A percentile compares a stretch with the other conserved stretches of the same genome.
These are phyloP conservation scores for Zalaria obscura DNA, from an alignment of 2,329 filamentous ascomycete genomes.

Conservation along the genomic window DNA sequence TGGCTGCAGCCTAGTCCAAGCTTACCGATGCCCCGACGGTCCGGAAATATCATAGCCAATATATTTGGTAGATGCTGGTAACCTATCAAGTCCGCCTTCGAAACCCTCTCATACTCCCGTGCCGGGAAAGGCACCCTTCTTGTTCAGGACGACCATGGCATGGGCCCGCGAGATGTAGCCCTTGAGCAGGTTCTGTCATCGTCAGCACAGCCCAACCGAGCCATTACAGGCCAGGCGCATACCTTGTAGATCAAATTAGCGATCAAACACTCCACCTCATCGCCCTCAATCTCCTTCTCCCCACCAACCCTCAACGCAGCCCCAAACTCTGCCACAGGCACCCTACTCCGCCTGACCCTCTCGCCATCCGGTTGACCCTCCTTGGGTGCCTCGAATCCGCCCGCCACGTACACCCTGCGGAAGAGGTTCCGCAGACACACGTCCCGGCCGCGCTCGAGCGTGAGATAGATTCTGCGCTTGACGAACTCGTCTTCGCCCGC, in stretches of 20 bases:
- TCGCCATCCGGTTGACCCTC: slow-evolving; percentile 42
- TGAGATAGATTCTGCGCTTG: slow-evolving; percentile 83
- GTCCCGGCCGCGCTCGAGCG: slow-evolving; percentile 80
- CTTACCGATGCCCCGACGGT: no score
- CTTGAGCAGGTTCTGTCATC: slow-evolving; percentile 72
- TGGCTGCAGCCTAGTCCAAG: no score
- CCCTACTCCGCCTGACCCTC: slow-evolving; percentile 53
- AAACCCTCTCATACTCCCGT: slow-evolving; percentile 41
- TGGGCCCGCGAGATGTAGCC: slow-evolving; percentile 91
- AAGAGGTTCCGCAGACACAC: slow-evolving; percentile 84
- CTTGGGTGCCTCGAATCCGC: slow-evolving; percentile 67
- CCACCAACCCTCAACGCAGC: slow-evolving; percentile 64
- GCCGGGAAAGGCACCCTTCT: slow-evolving; percentile 83
- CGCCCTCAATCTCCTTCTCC: slow-evolving; percentile 40
- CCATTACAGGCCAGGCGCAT: slow-evolving; percentile 14
- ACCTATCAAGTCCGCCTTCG: not conserved
- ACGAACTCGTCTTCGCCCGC: slow-evolving; percentile 86
- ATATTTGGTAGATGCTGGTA: no score
- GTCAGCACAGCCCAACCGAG: not conserved
- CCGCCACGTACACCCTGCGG: slow-evolving; percentile 76
- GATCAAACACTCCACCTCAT: slow-evolving; percentile 90
- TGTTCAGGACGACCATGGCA: slow-evolving; percentile 83
- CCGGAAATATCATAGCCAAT: no score
- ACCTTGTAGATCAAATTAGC: slow-evolving; percentile 99
- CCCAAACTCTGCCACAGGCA: slow-evolving; percentile 72